phyloP scores from a whole-genome alignment of 306 rosid genomes.

The Vicia sativa region DNA sequence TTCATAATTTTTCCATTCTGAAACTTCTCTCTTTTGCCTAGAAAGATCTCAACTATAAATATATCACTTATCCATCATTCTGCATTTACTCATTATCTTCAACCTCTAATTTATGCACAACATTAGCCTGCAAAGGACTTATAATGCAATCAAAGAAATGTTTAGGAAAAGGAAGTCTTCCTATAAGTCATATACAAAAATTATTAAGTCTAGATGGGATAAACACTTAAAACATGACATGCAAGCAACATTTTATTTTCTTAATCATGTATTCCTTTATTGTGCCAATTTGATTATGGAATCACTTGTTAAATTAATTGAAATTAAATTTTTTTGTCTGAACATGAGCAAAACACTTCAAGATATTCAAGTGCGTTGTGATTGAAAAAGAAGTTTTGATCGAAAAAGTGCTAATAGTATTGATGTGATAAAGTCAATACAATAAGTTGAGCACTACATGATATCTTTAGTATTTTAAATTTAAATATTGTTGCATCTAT shows the following conservation, averaged over 20 bases:
- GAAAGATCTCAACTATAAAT: too few species aligned
- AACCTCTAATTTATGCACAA: too few species aligned
- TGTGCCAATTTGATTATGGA: background rate
- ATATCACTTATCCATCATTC: too few species aligned
- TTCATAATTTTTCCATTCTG: too few species aligned
- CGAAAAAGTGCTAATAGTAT: background rate
- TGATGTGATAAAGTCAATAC: background rate
- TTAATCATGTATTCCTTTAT: background rate
- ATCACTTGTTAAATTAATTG: background rate
- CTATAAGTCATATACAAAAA: too few species aligned
- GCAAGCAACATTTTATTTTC: background rate
- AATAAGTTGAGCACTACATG: background rate
- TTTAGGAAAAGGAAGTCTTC: too few species aligned
- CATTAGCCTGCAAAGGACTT: too few species aligned
- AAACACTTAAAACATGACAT: background rate
- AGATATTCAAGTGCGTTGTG: background rate
- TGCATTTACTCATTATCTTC: too few species aligned
- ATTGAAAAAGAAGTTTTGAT: background rate
- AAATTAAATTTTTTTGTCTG: background rate
- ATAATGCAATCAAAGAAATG: too few species aligned
- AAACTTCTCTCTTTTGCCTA: too few species aligned
- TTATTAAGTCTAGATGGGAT: background rate
- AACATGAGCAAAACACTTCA: background rate
- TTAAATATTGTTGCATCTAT: too few species aligned
- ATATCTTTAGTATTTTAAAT: background rate